phyloP scores from a whole-genome alignment of 2,329 filamentous ascomycete genomes.

The Penicillium paneum region DNA sequence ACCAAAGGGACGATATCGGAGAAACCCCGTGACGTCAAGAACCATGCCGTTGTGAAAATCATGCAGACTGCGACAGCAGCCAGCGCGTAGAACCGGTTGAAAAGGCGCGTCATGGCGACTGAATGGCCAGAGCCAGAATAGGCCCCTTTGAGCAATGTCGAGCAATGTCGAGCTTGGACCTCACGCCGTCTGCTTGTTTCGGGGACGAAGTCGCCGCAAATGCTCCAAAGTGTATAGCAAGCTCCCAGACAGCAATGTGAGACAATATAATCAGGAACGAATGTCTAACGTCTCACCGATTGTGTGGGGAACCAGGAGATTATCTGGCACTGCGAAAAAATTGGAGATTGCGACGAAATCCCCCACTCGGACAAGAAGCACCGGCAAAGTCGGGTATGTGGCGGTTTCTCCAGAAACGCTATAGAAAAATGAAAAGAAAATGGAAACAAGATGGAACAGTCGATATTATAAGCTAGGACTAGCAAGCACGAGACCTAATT shows the following conservation, averaged over 20 bases:
- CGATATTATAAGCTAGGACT: neutral
- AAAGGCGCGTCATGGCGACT: slow-evolving; percentile 24
- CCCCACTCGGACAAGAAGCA: neutral
- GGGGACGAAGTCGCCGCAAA: neutral
- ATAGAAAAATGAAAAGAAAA: neutral
- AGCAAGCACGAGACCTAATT: no score
- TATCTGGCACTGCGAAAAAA: neutral
- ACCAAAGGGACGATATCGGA: slow-evolving; percentile 18
- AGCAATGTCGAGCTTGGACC: neutral
- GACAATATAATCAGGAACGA: neutral
- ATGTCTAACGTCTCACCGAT: neutral
- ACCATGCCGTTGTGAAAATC: slow-evolving; percentile 31
- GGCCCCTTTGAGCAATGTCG: neutral
- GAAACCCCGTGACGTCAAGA: slow-evolving; percentile 25
- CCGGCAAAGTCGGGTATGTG: neutral
- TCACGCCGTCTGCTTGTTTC: neutral
- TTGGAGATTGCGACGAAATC: neutral
- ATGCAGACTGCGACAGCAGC: slow-evolving; percentile 29
- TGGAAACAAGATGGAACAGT: no score
- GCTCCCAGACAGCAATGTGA: neutral
- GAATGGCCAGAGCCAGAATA: neutral
- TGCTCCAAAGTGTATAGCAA: neutral
- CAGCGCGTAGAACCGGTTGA: slow-evolving; percentile 32
- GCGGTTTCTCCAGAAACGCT: neutral
- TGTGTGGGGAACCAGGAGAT: neutral